Evolutionary conservation across 140 eudicot species (phyloP).

Genomic region (Erigeron philadelphicus): DNA sequence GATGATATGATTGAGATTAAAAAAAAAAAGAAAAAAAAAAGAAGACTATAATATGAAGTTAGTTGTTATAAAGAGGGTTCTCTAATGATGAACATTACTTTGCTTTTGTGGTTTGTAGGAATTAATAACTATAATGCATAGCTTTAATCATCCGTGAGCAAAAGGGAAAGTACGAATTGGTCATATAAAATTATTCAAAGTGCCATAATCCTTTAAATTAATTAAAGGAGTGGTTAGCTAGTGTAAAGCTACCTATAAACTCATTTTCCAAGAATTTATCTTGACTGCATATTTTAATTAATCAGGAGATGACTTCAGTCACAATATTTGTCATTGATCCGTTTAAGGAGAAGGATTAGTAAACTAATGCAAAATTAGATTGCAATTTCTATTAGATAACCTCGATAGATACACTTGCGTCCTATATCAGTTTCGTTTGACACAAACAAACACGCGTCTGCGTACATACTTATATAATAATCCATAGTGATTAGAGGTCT

Average conservation of each 20-base stretch:
- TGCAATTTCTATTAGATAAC: background rate
- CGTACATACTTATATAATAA: background rate
- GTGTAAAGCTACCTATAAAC: slow-evolving; percentile 30
- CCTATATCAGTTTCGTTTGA: background rate
- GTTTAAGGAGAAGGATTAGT: background rate
- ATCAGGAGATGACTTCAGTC: background rate
- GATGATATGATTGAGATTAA: background rate
- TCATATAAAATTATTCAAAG: slow-evolving; percentile 1
- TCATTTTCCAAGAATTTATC: slow-evolving; percentile 5
- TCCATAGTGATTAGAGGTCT: too few species aligned
- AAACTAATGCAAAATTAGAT: background rate
- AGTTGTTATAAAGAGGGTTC: slow-evolving; percentile 15
- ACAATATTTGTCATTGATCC: background rate
- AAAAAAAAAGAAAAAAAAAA: too few species aligned
- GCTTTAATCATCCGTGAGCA: slow-evolving; percentile 11
- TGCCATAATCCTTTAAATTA: slow-evolving; percentile 28
- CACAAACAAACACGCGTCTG: background rate
- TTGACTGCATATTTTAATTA: background rate
- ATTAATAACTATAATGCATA: background rate
- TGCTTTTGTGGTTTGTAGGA: background rate
- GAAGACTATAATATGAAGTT: background rate
- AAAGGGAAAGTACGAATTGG: slow-evolving; percentile 8
- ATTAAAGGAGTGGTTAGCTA: slow-evolving; percentile 38
- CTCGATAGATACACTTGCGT: background rate
- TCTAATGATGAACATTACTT: slow-evolving; percentile 11